A percentile compares a stretch with the other conserved stretches of the same genome.
Evolutionary conservation across 768 basidiomycete genomes (phyloP).

Genomic region (Auriscalpium orientale): DNA sequence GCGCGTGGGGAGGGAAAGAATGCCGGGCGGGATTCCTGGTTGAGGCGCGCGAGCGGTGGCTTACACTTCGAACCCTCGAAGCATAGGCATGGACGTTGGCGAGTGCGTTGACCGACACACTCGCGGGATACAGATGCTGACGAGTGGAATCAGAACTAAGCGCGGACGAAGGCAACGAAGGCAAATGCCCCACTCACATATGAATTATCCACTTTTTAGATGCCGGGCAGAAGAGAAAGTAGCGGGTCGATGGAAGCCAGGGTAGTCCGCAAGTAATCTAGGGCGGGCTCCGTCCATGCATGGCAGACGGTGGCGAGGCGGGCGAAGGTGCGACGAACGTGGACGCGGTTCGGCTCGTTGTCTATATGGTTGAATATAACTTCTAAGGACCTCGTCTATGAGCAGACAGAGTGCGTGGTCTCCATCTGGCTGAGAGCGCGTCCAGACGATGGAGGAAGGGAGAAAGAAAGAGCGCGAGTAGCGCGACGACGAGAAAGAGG

Average conservation of each 20-base stretch:
- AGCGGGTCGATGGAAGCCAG: too few relatives aligned
- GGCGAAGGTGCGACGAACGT: constrained; percentile 7
- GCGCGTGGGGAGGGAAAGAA: not conserved
- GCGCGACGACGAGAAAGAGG: too few relatives aligned
- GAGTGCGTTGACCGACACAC: not conserved
- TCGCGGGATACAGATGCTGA: not conserved
- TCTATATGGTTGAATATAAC: constrained; percentile 12
- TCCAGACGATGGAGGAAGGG: not conserved
- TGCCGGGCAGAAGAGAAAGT: too few relatives aligned
- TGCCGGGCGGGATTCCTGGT: not conserved
- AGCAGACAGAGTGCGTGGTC: constrained; percentile 16
- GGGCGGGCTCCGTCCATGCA: too few relatives aligned
- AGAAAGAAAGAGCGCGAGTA: not conserved
- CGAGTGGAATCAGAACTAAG: not conserved
- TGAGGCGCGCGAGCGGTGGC: constrained; percentile 5
- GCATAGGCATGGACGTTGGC: constrained; percentile 10
- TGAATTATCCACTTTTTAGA: too few relatives aligned
- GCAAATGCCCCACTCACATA: too few relatives aligned
- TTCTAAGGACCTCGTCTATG: constrained; percentile 15
- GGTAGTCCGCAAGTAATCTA: too few relatives aligned
- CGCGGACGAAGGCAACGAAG: too few relatives aligned
- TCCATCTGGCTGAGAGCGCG: not conserved
- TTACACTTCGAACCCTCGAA: constrained; percentile 11
- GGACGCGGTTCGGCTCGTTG: constrained; percentile 1
- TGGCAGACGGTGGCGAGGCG: too few relatives aligned